phyloP scores from a whole-genome alignment of 805 yeast species.

The Metschnikowia aberdeeniae region DNA sequence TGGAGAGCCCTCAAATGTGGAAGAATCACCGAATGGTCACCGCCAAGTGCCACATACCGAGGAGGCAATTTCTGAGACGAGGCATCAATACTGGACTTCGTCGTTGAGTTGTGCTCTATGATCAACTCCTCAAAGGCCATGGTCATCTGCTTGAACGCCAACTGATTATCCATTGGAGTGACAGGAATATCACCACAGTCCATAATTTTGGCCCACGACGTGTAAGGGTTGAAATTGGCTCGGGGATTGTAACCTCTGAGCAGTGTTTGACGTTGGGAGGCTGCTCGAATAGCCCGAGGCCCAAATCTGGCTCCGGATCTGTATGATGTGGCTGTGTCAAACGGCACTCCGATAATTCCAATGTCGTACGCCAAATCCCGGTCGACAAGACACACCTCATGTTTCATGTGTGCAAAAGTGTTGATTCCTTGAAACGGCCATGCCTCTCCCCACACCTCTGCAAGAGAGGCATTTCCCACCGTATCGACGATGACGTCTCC shows the following conservation, averaged over 20 bases:
- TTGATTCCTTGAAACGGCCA: constrained; percentile 71
- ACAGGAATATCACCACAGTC: constrained; percentile 60
- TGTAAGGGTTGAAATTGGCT: constrained; percentile 53
- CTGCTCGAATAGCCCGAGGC: constrained; percentile 64
- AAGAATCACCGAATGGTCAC: constrained; percentile 74
- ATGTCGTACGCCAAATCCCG: constrained; percentile 54
- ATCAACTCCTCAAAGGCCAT: constrained; percentile 55
- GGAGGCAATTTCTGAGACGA: constrained; percentile 41
- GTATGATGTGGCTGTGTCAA: constrained; percentile 77
- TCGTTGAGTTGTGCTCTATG: constrained; percentile 29
- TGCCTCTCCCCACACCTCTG: constrained; percentile 64
- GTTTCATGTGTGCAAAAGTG: constrained; percentile 71
- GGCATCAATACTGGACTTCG: constrained; percentile 8
- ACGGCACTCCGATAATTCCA: constrained; percentile 75
- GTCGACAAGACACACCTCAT: constrained; percentile 52
- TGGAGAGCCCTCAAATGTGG: constrained; percentile 68
- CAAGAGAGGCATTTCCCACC: constrained; percentile 23
- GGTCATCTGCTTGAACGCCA: constrained; percentile 53
- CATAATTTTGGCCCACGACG: constrained; percentile 44
- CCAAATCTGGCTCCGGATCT: constrained; percentile 85
- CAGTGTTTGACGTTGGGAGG: constrained; percentile 67
- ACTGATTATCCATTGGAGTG: constrained; percentile 53
- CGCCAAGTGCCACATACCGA: constrained; percentile 69
- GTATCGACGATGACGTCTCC: constrained; percentile 7
- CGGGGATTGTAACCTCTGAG: constrained; percentile 67